A percentile compares a stretch with the other conserved stretches of the same genome.
These are phyloP conservation scores for Blastocystis hominis DNA, from an alignment of 352 stramenopile species.

Conservation along the genomic window DNA sequence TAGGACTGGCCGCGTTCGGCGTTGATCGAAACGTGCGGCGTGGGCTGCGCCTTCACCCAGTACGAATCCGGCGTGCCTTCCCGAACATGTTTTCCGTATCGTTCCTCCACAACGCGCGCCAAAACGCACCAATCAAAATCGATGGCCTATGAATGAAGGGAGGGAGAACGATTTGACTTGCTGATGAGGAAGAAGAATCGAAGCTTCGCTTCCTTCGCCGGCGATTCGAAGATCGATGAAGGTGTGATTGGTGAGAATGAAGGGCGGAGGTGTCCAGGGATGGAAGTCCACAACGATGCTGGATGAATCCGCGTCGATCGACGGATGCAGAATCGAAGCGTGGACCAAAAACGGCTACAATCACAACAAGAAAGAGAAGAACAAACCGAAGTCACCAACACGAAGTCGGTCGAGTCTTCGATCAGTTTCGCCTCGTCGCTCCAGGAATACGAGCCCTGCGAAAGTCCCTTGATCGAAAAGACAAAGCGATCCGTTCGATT, in stretches of 20 bases:
- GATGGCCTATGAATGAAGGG: not conserved
- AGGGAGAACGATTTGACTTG: not conserved
- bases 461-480: not conserved
- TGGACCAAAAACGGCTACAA: slow-evolving; percentile 30
- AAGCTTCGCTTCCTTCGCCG: slow-evolving; percentile 22
- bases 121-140: slow-evolving; percentile 46
- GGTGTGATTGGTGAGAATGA: slow-evolving; percentile 20
- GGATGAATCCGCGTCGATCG: not conserved
- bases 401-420: not conserved
- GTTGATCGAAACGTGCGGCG: not conserved
- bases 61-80: not conserved
- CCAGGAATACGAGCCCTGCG: not conserved
- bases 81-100: not conserved
- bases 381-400: not conserved
- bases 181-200: not conserved
- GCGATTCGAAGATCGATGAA: not conserved
- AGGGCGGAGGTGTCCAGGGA: not conserved
- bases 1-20: not conserved
- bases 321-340: not conserved
- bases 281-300: not conserved
- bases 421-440: not conserved
- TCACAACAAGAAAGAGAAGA: not conserved
- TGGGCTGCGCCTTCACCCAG: not conserved
- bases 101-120: not conserved
- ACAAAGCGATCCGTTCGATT: not conserved